Percentiles rank a stretch among this genome's conserved stretches.
phyloP scores from a whole-genome alignment of 257 asterid genomes.

The Petunia axillaris region DNA sequence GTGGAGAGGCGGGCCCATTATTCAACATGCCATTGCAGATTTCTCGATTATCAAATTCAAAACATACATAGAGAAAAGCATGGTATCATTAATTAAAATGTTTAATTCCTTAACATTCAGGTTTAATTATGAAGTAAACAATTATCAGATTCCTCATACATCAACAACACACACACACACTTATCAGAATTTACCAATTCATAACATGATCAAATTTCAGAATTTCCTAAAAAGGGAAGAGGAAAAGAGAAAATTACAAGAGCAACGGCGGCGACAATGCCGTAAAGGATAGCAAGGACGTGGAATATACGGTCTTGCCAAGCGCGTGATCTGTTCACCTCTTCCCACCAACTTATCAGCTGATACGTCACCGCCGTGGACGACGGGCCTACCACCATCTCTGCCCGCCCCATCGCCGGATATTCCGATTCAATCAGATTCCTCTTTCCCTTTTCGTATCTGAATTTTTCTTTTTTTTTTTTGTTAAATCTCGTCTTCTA shows the following conservation, averaged over 20 bases:
- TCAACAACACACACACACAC: not conserved
- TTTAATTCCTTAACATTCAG: no score
- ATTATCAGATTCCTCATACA: not conserved
- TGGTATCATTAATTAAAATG: no score
- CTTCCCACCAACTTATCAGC: constrained; percentile 88
- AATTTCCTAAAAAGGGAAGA: not conserved
- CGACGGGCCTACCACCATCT: constrained; percentile 50
- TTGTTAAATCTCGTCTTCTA: not conserved
- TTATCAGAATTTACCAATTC: not conserved
- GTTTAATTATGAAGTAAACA: no score
- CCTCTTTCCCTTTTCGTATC: not conserved
- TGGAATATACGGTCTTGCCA: constrained; percentile 92
- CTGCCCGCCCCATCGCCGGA: constrained; percentile 48
- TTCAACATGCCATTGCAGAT: no score
- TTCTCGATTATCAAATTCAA: not conserved
- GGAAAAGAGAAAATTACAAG: constrained; percentile 43
- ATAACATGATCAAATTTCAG: not conserved
- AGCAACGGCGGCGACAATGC: constrained; percentile 76
- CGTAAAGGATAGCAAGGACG: constrained; percentile 68
- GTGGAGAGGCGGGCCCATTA: no score
- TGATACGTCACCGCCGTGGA: constrained; percentile 48
- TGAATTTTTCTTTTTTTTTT: not conserved
- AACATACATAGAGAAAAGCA: not conserved
- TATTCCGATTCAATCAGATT: not conserved
- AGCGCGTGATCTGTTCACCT: constrained; percentile 56